These are phyloP conservation scores for Microbotryum scabiosae DNA, from an alignment of 1,284 basidiomycete species.

Conservation along the genomic window DNA sequence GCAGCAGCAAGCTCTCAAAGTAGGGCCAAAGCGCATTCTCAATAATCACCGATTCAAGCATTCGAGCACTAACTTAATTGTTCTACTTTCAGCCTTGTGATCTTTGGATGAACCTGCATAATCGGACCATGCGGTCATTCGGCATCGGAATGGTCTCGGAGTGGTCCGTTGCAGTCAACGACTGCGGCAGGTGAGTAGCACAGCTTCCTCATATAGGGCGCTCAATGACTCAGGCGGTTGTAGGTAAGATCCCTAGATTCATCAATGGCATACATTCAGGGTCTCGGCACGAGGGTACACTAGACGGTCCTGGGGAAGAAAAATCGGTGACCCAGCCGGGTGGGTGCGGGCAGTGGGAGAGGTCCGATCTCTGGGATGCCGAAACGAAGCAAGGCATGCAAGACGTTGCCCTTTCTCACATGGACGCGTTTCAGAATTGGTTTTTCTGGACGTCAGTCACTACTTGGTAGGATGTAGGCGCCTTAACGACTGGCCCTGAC, in stretches of 20 bases:
- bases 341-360: slow-evolving; percentile 30
- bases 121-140: slow-evolving; percentile 26
- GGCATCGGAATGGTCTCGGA: slow-evolving; percentile 37
- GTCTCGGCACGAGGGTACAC: slow-evolving; percentile 25
- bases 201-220: slow-evolving; percentile 35
- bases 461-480: not conserved
- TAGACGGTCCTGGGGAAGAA: not conserved
- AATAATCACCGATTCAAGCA: too few species aligned
- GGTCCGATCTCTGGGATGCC: slow-evolving; percentile 57
- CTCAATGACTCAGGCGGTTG: slow-evolving; percentile 10
- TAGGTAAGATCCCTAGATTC: slow-evolving; percentile 53
- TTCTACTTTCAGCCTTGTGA: slow-evolving; percentile 22
- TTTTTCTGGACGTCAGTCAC: not conserved
- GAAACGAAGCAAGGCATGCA: slow-evolving; percentile 55
- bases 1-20: slow-evolving; percentile 2
- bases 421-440: slow-evolving; percentile 52
- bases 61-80: not conserved
- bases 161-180: slow-evolving; percentile 30
- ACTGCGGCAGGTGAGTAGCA: slow-evolving; percentile 45
- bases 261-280: slow-evolving; percentile 27
- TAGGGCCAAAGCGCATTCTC: not conserved
- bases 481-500: not conserved
- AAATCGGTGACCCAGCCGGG: slow-evolving; percentile 3
- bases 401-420: slow-evolving; percentile 61
- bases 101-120: slow-evolving; percentile 25